Conservation (phyloP, 129 eudicot genomes). For the Smallanthus sonchifolius region DNA sequence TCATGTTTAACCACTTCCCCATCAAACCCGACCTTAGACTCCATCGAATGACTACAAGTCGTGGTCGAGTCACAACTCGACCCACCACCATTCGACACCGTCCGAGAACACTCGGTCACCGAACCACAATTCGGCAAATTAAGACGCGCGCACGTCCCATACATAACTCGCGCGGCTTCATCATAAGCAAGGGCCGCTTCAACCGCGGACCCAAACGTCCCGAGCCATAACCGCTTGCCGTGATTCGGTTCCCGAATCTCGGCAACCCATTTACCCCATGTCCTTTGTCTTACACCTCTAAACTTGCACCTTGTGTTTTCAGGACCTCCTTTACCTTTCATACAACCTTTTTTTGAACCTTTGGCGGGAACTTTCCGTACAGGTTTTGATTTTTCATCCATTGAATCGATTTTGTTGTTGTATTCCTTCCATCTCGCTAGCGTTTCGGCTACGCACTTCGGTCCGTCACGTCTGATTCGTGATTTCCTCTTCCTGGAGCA, state of each 20-base stretch:
- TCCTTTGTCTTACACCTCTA: slow-evolving; percentile 90
- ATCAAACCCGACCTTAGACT: neutral
- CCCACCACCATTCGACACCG: neutral
- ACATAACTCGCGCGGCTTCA: slow-evolving; percentile 85
- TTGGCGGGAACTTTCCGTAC: slow-evolving; percentile 58
- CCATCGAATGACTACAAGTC: slow-evolving; percentile 30
- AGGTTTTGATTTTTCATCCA: slow-evolving; percentile 23
- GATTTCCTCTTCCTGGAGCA: slow-evolving; percentile 48
- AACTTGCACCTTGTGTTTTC: slow-evolving; percentile 56
- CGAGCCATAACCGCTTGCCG: slow-evolving; percentile 77
- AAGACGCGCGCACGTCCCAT: slow-evolving; percentile 66
- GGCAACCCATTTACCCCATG: slow-evolving; percentile 99
- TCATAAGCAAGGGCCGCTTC: slow-evolving; percentile 92
- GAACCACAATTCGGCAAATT: slow-evolving; percentile 32
- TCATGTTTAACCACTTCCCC: neutral
- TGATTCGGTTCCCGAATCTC: slow-evolving; percentile 87
- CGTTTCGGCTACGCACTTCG: slow-evolving; percentile 50
- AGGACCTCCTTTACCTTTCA: slow-evolving; percentile 96
- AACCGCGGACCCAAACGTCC: slow-evolving; percentile 60
- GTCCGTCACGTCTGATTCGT: slow-evolving; percentile 41
- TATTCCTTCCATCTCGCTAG: slow-evolving; percentile 74
- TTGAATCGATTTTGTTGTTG: slow-evolving; percentile 37
- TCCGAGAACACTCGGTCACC: slow-evolving; percentile 2
- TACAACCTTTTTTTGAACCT: slow-evolving; percentile 90
- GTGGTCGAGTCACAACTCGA: slow-evolving; percentile 33